These are phyloP conservation scores for Cucurbita ficifolia DNA, from an alignment of 306 rosid genomes.

Conservation along the genomic window DNA sequence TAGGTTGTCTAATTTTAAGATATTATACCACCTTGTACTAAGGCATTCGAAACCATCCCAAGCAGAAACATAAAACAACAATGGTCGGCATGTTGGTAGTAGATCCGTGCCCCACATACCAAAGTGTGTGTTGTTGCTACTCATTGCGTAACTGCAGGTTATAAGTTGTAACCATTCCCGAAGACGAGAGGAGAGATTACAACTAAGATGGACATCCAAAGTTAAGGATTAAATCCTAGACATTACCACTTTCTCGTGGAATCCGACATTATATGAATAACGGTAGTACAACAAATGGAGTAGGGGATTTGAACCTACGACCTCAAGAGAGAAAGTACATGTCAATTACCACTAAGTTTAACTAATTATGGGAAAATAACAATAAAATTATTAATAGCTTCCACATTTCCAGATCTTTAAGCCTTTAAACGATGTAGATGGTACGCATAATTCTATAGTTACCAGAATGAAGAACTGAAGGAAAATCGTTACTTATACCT, in stretches of 20 bases:
- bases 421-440: not conserved
- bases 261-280: not conserved
- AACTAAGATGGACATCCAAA: not conserved
- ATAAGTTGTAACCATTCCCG: not conserved
- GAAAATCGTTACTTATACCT: not conserved
- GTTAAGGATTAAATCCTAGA: not conserved
- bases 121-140: not conserved
- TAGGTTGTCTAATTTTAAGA: not conserved
- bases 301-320: too few species aligned
- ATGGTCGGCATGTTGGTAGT: not conserved
- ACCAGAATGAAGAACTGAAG: not conserved
- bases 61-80: not conserved
- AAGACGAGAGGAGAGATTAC: not conserved
- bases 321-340: too few species aligned
- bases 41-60: not conserved
- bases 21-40: not conserved
- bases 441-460: not conserved
- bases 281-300: not conserved
- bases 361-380: too few species aligned
- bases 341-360: too few species aligned
- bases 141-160: not conserved
- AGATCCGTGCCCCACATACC: not conserved
- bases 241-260: not conserved
- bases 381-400: not conserved
- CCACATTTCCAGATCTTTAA: not conserved